Evolutionary conservation across 176 grass and related monocot genomes (phyloP), one percentile per base, ranked within the genome.

Genomic region (Chrysopogon serrulatus): DNA sequence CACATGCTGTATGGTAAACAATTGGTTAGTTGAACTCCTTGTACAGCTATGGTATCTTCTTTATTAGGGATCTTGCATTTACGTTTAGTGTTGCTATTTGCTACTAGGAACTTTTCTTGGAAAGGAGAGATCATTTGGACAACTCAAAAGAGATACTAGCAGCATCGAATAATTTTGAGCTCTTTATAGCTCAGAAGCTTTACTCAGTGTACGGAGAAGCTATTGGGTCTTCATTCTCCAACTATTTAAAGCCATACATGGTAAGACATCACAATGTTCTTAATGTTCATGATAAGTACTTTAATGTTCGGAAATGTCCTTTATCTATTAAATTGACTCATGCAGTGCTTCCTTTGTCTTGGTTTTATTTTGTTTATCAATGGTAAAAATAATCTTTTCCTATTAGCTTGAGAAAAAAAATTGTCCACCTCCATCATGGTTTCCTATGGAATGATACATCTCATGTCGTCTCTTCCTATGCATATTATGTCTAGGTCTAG

Each of bases 1-100:
- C 95, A 97, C 48, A 83, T 87, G 59, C 74, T 94, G 73, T 94
- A 94, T 91, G 90, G 90, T 39, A 75, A 92, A 83, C 88, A 86
- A 77, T 78, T 97, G 88, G 95, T 97, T 69, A 94, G 88, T 90
- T 54, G 37, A 62, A 68, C 32, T 53, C 37, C 53, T 61, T 86
- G 71, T 35, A 77, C 45, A 68, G 16, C 56, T 88, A 37, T 8
- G 17, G 23, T 76, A 62, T 78, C 12, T 68, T 72, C 31, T 18
- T 48, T 41, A 43, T 44, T 81, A 8, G 63, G 10, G 27, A 68
- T 78, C 33, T 82, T 87, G 16, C 77, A 84, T 92, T 62, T 76
- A 92, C 54, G 13, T 80, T 60, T 89, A 65, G 51, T 59, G 73
- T 83, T 81, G 39, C 71, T 80, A 69, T 64, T 89, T 48, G 71